Evolutionary conservation across 148 eudicot species (phyloP), one percentile per base, ranked within the genome.

Genomic region (Silene uniflora): DNA sequence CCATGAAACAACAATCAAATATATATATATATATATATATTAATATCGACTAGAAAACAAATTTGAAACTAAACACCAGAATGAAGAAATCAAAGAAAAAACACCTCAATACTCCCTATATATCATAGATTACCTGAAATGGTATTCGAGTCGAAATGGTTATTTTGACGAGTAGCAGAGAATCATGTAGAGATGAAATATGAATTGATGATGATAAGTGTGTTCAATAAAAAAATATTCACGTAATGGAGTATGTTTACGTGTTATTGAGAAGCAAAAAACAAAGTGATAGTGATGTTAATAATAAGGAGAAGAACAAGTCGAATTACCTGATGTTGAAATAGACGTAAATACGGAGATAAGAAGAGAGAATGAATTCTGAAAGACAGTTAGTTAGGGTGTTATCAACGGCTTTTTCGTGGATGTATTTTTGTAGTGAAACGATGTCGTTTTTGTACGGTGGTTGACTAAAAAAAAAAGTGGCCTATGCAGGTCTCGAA

Each of bases 401-500:
- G 25, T 64, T 14, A 10, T 64, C 9, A 62, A 62, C 67, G 35
- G 67, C 67, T 62, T 62, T 62, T 22, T 52, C 14, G 56, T 14
- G 18, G 18, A 13, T 52, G 56, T 4, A 52, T 52, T 49, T 49
- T 49, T 11, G 6, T 13, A 49, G 2, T 13, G 18, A 52, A 1
- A 52, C 56, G 56, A 10, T 52, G 56, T 52, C 56, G 56, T 52
- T 12, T 52, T 12, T 12, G 14, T 1, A 52, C 1, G 56, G 56
- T 12, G 0, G 5, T 52, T 52, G 14, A 16, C 17, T 52, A 13
- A 1, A 1, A 11, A 52, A 24, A 42, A 5, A 32, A 54, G 0
- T 89, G 92, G 90, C 96, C 92, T 88, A 91, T 89, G 88, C 90
- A 91, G 90, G 91, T 88, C 85, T 91, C 92, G 88, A 91, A 89